phyloP scores from a whole-genome alignment of 2,329 filamentous ascomycete genomes.

The Aureobasidium mangrovei region DNA sequence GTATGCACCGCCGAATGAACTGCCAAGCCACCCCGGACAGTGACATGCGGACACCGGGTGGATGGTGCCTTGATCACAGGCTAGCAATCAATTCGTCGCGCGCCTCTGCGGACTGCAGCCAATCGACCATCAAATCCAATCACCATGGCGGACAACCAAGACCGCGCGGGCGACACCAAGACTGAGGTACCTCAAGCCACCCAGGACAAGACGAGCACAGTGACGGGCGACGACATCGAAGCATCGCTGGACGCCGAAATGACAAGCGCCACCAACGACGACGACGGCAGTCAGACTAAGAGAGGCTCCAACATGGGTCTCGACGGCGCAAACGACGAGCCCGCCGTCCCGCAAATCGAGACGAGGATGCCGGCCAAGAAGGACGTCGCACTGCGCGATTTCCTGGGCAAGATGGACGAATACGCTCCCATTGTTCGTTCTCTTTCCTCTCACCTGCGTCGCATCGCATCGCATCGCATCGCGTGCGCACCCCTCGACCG shows the following conservation, averaged over 20 bases:
- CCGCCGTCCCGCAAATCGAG: conserved; percentile 38
- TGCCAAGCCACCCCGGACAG: too few relatives aligned
- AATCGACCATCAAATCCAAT: conserved; percentile 4
- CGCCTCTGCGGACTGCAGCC: conserved; percentile 1
- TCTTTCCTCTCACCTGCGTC: not conserved
- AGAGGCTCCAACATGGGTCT: not conserved
- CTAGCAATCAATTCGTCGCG: conserved; percentile 3
- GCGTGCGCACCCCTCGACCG: not conserved
- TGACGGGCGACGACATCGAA: conserved; percentile 9
- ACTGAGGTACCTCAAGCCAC: not conserved
- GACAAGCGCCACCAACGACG: not conserved
- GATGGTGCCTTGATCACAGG: too few relatives aligned
- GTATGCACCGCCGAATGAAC: too few relatives aligned
- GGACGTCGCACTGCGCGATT: conserved; percentile 85
- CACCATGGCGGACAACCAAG: conserved; percentile 12
- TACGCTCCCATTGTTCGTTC: conserved; percentile 83
- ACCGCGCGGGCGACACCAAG: conserved; percentile 4
- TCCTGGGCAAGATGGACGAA: conserved; percentile 93
- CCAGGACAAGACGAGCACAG: not conserved
- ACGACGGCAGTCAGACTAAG: not conserved
- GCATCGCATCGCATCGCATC: not conserved
- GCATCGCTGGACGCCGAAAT: not conserved
- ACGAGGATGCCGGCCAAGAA: conserved; percentile 69
- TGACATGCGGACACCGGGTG: too few relatives aligned
- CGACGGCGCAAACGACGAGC: conserved; percentile 31